A percentile compares a stretch with the other conserved stretches of the same genome.
phyloP scores from a whole-genome alignment of 441 rosid species.

The Aleurites moluccanus region DNA sequence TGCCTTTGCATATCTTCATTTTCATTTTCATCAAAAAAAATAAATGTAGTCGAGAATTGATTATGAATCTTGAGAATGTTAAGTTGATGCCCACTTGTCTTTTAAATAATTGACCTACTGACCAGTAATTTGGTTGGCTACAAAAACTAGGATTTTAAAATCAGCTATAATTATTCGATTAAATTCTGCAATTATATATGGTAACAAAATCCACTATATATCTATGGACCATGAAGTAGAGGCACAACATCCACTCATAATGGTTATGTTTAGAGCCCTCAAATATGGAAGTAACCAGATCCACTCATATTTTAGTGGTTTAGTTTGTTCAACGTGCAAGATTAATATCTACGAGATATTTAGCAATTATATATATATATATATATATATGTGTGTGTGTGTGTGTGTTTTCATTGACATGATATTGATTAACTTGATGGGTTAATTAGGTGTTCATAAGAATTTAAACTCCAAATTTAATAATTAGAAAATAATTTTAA shows the following conservation, averaged over 20 bases:
- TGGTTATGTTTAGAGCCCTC: not conserved
- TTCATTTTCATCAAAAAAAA: not conserved
- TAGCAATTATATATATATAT: too few relatives aligned
- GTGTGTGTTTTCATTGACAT: too few relatives aligned
- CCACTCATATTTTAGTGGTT: not conserved
- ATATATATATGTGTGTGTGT: too few relatives aligned
- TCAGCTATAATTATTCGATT: not conserved
- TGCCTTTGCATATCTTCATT: not conserved
- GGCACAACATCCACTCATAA: too few relatives aligned
- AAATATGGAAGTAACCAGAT: not conserved
- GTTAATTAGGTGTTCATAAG: too few relatives aligned
- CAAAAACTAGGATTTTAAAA: not conserved
- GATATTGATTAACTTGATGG: too few relatives aligned
- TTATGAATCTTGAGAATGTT: not conserved
- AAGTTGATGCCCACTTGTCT: slow-evolving; percentile 4
- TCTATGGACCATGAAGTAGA: too few relatives aligned
- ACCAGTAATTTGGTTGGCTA: not conserved
- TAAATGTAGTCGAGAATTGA: not conserved
- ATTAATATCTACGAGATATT: not conserved
- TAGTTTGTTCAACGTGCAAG: not conserved
- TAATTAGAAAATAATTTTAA: too few relatives aligned
- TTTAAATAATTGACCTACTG: slow-evolving; percentile 7
- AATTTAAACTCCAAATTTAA: too few relatives aligned
- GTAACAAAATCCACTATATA: too few relatives aligned
- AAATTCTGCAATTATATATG: too few relatives aligned